Evolutionary conservation across 768 basidiomycete species (phyloP), one percentile per base, ranked within the genome.

Genomic region (Mycena floridula): DNA sequence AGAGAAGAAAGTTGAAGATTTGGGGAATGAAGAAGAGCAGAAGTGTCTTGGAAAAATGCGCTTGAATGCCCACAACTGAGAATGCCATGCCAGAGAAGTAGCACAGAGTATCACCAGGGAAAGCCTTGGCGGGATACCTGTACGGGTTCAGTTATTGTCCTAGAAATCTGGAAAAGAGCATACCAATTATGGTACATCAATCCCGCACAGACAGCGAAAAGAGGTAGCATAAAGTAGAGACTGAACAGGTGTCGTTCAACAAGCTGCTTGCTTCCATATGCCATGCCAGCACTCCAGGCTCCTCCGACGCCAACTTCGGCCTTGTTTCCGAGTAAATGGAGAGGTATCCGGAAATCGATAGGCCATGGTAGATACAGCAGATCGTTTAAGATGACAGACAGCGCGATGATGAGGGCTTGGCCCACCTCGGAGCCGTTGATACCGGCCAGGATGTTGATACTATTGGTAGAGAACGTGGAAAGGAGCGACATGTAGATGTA

Each of bases 31-130:
- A 98, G 73, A 99, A 98, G 21, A 98, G 69, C 46, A 97, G 74
- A 7, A 99, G 69, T 0, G 96, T 99, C 66, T 99, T 99, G 43
- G 90, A 91, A 63, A 93, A 97, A 63, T 99, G 96, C 0, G 88
- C 92, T 57, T 96, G 90, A 50, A 99, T 97, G 20, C 92, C 94
- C 25, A 95, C 93, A 7, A 96, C 94, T 1, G 96, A 86, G 60
- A 99, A 98, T 4, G 96, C 91, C 96, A 99, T 99, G 48, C 96
- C 96, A 0, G 92, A 81, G 30, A 97, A 82, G 67, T 99, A 99
- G 63, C 96, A 99, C 24, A 99, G 74, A 3, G 96, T 99, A 61
- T 99, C 96, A 3, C 96, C 96, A 0, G 93, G 89, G 59, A 98
- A 99, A 0, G 79, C 91, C 18, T 86, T 77, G 8, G 96, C 93